Evolutionary conservation across 345 rosid genomes (phyloP), one percentile per base, ranked within the genome.

Genomic region (Psidium friedrichsthalianum): DNA sequence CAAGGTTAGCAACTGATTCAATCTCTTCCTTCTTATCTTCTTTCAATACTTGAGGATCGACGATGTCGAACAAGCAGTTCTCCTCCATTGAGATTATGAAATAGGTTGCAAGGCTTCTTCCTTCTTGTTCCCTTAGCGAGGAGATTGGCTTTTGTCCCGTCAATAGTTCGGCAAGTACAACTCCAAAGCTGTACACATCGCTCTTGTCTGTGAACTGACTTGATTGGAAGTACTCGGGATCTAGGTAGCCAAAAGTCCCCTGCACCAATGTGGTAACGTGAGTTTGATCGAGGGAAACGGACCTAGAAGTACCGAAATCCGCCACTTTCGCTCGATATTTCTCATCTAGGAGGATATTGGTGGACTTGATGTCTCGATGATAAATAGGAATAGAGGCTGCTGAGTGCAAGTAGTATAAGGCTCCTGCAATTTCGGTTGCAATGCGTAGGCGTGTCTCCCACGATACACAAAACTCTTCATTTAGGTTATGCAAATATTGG

Each of bases 191-290:
- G 47, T 82, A 82, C 6, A 82, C 61, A 82, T 69, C 84, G 14
- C 84, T 82, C 29, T 54, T 82, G 6, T 82, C 84, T 25, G 61
- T 82, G 12, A 82, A 82, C 24, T 82, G 84, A 44, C 84, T 16
- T 14, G 85, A 83, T 11, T 61, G 57, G 59, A 82, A 82, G 16
- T 82, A 82, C 84, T 82, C 84, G 3, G 61, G 61, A 32, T 82
- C 84, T 32, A 82, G 25, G 59, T 54, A 82, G 8, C 84, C 27
- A 6, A 82, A 82, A 1, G 85, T 82, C 2, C 87, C 82, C 24
- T 42, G 64, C 32, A 86, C 87, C 57, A 52, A n/a, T 51, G 85
- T 82, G 27, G 87, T 86, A 56, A 86, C 49, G 8, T 82, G 87
- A 4, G 87, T 86, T 56, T 86, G 84, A 49, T 49, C 51, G 11